Conservation (phyloP, 176 grass and related monocot genomes). For the Carex scoparia region DNA sequence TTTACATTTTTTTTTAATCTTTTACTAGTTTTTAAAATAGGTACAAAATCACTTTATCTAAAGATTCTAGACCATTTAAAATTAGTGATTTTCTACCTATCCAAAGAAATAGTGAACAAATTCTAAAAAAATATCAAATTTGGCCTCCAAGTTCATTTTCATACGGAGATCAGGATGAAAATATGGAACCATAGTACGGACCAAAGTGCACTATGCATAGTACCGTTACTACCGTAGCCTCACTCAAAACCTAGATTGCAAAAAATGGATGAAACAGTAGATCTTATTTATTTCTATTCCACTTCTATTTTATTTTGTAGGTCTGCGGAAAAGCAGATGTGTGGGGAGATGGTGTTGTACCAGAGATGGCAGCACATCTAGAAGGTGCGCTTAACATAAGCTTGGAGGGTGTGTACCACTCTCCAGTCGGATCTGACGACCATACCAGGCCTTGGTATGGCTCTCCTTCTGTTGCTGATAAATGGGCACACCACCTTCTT, state of each 20-base stretch:
- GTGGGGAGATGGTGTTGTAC: conserved; percentile 88
- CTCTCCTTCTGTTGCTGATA: conserved; percentile 62
- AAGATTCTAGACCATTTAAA: too few relatives aligned
- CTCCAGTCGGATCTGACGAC: conserved; percentile 76
- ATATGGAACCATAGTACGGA: too few relatives aligned
- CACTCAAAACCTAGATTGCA: background rate
- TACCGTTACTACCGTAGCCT: too few relatives aligned
- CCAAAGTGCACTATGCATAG: too few relatives aligned
- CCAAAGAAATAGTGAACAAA: too few relatives aligned
- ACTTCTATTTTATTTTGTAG: conserved; percentile 24
- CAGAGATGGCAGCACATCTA: conserved; percentile 77
- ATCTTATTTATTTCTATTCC: background rate
- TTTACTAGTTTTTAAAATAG: too few relatives aligned
- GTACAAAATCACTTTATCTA: too few relatives aligned
- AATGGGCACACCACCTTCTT: conserved; percentile 82
- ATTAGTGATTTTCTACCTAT: too few relatives aligned
- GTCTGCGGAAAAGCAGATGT: conserved; percentile 73
- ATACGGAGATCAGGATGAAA: too few relatives aligned
- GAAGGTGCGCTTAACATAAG: conserved; percentile 82
- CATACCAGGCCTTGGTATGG: conserved; percentile 79
- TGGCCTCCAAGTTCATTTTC: too few relatives aligned
- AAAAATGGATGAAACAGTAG: background rate
- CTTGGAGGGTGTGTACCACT: conserved; percentile 86
- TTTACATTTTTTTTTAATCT: too few relatives aligned
- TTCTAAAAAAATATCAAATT: too few relatives aligned